Evolutionary conservation across 176 grass and related monocot genomes (phyloP), one percentile per base, ranked within the genome.

Genomic region (Panicum miliaceum): DNA sequence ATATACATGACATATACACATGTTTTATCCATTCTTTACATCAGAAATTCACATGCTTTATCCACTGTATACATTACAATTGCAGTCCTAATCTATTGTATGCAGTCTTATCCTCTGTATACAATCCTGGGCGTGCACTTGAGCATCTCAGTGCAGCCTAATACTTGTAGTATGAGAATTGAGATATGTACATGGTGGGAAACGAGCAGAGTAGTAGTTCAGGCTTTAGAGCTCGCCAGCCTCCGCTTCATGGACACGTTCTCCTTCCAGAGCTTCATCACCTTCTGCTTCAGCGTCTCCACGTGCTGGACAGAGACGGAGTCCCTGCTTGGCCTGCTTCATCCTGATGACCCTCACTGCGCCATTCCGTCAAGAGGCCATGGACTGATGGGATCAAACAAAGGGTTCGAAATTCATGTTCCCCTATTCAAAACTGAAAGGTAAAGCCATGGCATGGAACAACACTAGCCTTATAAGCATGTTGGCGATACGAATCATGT

Each of bases 211-310:
- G n/a, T n/a, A 15, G 27, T 14, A 87, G 75, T 46, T 94, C 84
- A 35, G 83, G 71, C 59, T 52, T 90, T 79, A 41, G 80, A 91
- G 79, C 57, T 88, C 58, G 83, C 74, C 14, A 90, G 69, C 82
- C 76, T 94, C 75, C 95, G 82, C 88, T 98, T 98, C 32, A 94
- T 71, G 37, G 90, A 94, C 63, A 93, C 95, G 18, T 98, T 94
- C 76, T 94, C 95, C 85, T 98, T 93, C 34, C 88, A 81, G 32
- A 98, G 86, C 77, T 90, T 98, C 95, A 98, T 98, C 4, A 91
- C 91, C 82, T 93, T 98, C 82, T 98, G 92, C 85, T 98, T 98
- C 84, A 94, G 84, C 58, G 87, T 75, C 27, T 98, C 92, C 40
- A 93, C 92, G 26, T 94, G 92, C 82, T 88, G 90, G 65, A 91